Percentiles rank a stretch among this genome's conserved stretches.
phyloP scores from a whole-genome alignment of 768 basidiomycete species.

The Termitomyces sp. region DNA sequence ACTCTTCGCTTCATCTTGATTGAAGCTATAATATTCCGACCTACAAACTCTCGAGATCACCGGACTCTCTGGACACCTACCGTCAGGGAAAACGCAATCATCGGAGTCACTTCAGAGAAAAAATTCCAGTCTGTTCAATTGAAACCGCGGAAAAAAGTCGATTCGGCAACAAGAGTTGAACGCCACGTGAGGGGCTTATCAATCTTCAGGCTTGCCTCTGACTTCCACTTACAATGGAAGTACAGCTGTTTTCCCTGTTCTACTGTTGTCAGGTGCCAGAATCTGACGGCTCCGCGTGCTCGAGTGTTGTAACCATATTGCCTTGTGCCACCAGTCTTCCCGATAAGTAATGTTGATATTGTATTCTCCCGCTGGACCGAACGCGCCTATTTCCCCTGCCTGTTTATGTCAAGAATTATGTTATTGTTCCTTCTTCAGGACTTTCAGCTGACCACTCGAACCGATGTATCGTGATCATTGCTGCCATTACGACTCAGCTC shows the following conservation, averaged over 20 bases:
- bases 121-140: neutral
- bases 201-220: neutral
- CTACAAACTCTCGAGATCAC: neutral
- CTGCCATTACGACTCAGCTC: neutral
- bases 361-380: slow-evolving; percentile 6
- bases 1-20: neutral
- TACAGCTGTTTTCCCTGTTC: neutral
- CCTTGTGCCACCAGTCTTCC: neutral
- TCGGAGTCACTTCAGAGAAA: neutral
- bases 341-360: slow-evolving; percentile 6
- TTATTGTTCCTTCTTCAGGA: neutral
- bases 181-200: neutral
- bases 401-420: neutral
- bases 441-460: neutral
- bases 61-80: neutral
- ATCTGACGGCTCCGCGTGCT: slow-evolving; percentile 6
- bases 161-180: neutral
- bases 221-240: neutral
- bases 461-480: neutral
- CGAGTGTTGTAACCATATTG: neutral
- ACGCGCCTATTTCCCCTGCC: slow-evolving; percentile 1
- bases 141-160: neutral
- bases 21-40: neutral
- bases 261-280: slow-evolving; percentile 2
- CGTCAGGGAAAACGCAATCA: neutral